Base-by-base conservation (phyloP, 2,329 filamentous ascomycete genomes). In the Paraphaeosphaeria sporulosa region DNA sequence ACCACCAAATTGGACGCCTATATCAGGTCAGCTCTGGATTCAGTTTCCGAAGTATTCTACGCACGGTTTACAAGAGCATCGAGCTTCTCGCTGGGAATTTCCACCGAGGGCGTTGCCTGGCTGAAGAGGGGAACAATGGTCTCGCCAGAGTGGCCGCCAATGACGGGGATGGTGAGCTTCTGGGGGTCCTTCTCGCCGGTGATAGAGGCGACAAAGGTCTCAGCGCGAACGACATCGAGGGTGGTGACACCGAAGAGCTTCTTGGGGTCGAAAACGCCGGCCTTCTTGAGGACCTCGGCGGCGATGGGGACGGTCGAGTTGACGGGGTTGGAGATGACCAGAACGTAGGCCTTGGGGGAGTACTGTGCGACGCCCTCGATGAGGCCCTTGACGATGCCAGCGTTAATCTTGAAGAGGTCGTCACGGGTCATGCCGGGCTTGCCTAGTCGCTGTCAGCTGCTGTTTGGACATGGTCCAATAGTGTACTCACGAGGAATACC, bases 401-500 rank as follows among this genome's bases (percentile, higher is more conserved):
- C 95, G 81, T 99, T 99, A 86, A 97, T 97, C 85, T 97, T 97
- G 91, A 99, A 99, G 61, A 99, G 92, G 79, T 98, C 95, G 76
- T 99, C 95, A 84, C 95, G 93, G 81, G 92, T 97, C 95, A 99
- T 99, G 76, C 95, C 95, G 73, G 95, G 95, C 87, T 98, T 98
- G 83, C 94, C 94, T 97, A 67, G 60, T 61, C n/a, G 32, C 23
- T n/a, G 48, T 76, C 52, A 75, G 66, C 53, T 44, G 49, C 6
- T 34, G 12, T 17, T 32, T 36, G 17, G 19, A 42, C 15, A 30
- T 15, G 19, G 12, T 8, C 19, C 34, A 25, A 42, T 38, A 40
- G 52, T n/a, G 32, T 15, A 67, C 73, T 75, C 86, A 97, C 95
- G 93, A 76, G 95, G 95, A 87, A 99, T 96, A 74, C 95, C 95